Conservation (phyloP, 805 yeast species). For the Cyberlindnera japonica region DNA sequence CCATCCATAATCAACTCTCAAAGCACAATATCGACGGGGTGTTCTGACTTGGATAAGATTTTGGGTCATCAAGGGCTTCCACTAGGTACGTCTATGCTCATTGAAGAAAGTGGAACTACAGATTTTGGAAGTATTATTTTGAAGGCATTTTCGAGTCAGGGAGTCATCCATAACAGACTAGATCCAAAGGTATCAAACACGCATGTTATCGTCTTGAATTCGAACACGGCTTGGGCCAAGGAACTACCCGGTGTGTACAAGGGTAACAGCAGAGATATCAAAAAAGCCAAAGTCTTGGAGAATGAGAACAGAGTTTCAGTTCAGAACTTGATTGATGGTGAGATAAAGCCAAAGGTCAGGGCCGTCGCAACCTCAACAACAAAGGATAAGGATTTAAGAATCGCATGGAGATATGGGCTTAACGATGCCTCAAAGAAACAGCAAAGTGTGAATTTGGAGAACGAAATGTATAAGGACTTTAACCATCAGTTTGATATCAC, state of each 20-base stretch:
- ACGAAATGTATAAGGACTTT: constrained; percentile 48
- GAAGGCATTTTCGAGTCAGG: constrained; percentile 73
- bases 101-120: constrained; percentile 86
- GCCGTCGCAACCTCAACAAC: background rate
- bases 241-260: constrained; percentile 76
- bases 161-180: constrained; percentile 59
- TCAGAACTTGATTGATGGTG: constrained; percentile 50
- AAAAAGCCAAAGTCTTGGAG: constrained; percentile 51
- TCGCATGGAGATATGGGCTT: constrained; percentile 91
- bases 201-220: constrained; percentile 63
- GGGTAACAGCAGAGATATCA: constrained; percentile 63
- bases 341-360: background rate
- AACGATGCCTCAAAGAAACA: constrained; percentile 31
- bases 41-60: constrained; percentile 67
- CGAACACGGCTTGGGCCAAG: constrained; percentile 54
- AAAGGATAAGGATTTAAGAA: constrained; percentile 53
- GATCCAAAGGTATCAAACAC: constrained; percentile 41
- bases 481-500: constrained; percentile 75
- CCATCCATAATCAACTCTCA: constrained; percentile 75
- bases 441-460: constrained; percentile 20
- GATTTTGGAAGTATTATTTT: constrained; percentile 74
- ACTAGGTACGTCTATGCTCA: constrained; percentile 59
- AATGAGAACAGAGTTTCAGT: constrained; percentile 66
- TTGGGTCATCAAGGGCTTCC: constrained; percentile 86
- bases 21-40: constrained; percentile 78